These are phyloP conservation scores for Echium plantagineum DNA, from an alignment of 257 asterid genomes.

Conservation along the genomic window DNA sequence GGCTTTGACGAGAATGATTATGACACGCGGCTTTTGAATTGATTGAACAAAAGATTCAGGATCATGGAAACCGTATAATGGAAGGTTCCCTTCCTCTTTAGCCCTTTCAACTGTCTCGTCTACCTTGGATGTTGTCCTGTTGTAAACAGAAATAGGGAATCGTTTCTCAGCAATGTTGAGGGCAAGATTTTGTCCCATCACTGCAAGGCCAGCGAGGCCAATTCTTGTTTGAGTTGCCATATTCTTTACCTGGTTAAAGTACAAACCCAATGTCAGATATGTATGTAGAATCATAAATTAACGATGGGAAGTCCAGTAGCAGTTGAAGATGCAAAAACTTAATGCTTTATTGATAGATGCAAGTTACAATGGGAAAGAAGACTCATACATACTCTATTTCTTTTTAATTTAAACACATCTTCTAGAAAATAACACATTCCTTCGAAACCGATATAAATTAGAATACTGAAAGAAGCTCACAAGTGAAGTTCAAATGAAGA, in stretches of 20 bases:
- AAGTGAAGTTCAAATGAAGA: neutral
- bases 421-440: too few species aligned
- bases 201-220: constrained; percentile 98
- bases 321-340: neutral
- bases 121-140: constrained; percentile 87
- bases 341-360: neutral
- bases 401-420: too few species aligned
- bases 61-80: constrained; percentile 72
- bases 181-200: constrained; percentile 97
- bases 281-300: neutral
- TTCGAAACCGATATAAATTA: neutral
- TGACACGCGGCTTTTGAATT: constrained; percentile 88
- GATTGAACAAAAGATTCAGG: constrained; percentile 78
- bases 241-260: constrained; percentile 10
- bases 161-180: constrained; percentile 98
- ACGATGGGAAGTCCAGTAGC: neutral
- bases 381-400: neutral
- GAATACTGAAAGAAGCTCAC: neutral
- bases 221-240: constrained; percentile 87
- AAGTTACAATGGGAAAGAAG: neutral
- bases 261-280: neutral
- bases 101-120: constrained; percentile 93
- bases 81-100: constrained; percentile 75
- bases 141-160: constrained; percentile 92
- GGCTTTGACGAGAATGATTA: constrained; percentile 92